A percentile compares a stretch with the other conserved stretches of the same genome.
Conservation (phyloP, 2,329 filamentous ascomycete species). For the Trichoderma hamatum region DNA sequence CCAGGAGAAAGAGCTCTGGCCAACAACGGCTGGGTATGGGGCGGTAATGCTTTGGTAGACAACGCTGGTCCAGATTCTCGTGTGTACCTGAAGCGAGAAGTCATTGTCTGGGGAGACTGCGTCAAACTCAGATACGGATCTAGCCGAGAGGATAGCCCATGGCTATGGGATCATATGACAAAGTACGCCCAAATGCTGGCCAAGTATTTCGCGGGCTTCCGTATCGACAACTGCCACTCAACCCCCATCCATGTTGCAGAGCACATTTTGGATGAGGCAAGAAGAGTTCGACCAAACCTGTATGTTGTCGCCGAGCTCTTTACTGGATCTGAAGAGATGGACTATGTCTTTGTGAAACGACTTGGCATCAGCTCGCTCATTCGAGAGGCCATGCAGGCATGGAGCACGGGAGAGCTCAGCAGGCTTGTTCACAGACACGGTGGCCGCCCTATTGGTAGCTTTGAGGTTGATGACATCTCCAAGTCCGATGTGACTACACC, state of each 20-base stretch:
- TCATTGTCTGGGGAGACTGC: slow-evolving; percentile 98
- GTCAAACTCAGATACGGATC: slow-evolving; percentile 92
- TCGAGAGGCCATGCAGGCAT: slow-evolving; percentile 97
- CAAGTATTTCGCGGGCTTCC: slow-evolving; percentile 91
- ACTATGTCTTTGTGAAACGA: slow-evolving; percentile 93
- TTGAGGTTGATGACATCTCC: slow-evolving; percentile 86
- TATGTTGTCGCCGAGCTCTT: slow-evolving; percentile 96
- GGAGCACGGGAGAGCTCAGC: slow-evolving; percentile 92
- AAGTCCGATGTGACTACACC: slow-evolving; percentile 54
- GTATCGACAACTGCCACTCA: slow-evolving; percentile 97
- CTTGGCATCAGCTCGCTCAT: slow-evolving; percentile 91
- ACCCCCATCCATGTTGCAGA: slow-evolving; percentile 94
- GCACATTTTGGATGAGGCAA: slow-evolving; percentile 92
- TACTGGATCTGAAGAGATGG: slow-evolving; percentile 91
- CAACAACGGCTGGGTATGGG: slow-evolving; percentile 99
- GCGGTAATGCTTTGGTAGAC: slow-evolving; percentile 89
- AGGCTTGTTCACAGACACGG: slow-evolving; percentile 91
- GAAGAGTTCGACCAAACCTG: slow-evolving; percentile 80
- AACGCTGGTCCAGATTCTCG: slow-evolving; percentile 87
- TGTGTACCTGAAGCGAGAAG: slow-evolving; percentile 92
- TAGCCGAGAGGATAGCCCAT: slow-evolving; percentile 82
- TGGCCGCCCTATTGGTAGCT: slow-evolving; percentile 92
- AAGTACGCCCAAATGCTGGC: slow-evolving; percentile 90
- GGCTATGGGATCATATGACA: slow-evolving; percentile 94
- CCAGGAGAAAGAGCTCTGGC: slow-evolving; percentile 78